Percentiles rank a stretch among this genome's conserved stretches.
Conservation (phyloP, 805 yeast species). For the Pichia gijzeniarum region DNA sequence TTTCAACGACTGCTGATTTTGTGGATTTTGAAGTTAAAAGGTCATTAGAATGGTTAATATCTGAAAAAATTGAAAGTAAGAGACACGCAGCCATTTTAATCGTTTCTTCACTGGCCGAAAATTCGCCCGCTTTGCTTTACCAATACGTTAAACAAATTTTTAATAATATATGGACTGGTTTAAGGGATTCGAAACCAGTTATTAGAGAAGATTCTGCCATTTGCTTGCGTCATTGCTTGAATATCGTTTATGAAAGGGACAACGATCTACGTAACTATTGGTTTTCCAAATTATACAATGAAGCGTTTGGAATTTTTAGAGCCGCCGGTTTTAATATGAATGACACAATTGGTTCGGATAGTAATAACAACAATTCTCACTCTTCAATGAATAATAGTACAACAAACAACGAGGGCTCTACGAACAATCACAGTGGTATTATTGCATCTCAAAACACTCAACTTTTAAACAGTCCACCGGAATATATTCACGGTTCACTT, state of each 20-base stretch:
- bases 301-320: slow-evolving; percentile 28
- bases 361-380: slow-evolving; percentile 3
- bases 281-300: slow-evolving; percentile 52
- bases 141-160: slow-evolving; percentile 72
- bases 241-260: slow-evolving; percentile 77
- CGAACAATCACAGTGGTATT: slow-evolving; percentile 3
- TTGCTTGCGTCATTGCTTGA: slow-evolving; percentile 69
- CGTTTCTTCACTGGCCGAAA: slow-evolving; percentile 74
- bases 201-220: slow-evolving; percentile 82
- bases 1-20: slow-evolving; percentile 82
- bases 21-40: slow-evolving; percentile 88
- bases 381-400: neutral
- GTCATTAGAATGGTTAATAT: slow-evolving; percentile 84
- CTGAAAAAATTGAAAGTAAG: slow-evolving; percentile 79
- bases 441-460: slow-evolving; percentile 3
- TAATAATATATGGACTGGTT: slow-evolving; percentile 80
- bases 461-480: slow-evolving; percentile 34
- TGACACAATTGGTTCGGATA: slow-evolving; percentile 3
- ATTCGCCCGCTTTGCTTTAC: slow-evolving; percentile 79
- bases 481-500: slow-evolving; percentile 80
- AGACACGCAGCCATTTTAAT: slow-evolving; percentile 88
- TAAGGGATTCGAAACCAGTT: slow-evolving; percentile 68
- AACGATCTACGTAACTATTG: slow-evolving; percentile 61
- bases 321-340: slow-evolving; percentile 12
- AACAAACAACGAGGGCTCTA: neutral